Evolutionary conservation across 495 filamentous ascomycete species (phyloP), one percentile per base, ranked within the genome.

Genomic region (Thermothielavioides terrestris): DNA sequence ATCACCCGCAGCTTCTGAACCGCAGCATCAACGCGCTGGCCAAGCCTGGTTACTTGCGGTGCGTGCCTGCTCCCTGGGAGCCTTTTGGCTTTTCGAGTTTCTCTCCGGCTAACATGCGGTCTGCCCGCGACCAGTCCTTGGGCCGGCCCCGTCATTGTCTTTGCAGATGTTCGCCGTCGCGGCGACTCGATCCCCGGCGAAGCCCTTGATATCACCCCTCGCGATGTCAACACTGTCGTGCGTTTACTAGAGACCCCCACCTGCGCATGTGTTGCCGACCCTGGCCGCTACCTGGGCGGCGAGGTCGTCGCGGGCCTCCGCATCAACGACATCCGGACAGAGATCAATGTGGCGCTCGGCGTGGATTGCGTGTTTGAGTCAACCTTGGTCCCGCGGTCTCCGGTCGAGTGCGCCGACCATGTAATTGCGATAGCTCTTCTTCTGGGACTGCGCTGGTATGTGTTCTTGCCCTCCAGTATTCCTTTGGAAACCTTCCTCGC

Each of bases 391-490:
- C 48, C 48, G 23, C 30, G 43, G 20, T 3, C 2, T 9, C 39
- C 40, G 6, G 5, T 22, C 4, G 3, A 20, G 4, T 1, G 4
- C 3, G 8, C 15, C n/a, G 39, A 43, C 25, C 22, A 8, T n/a
- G 6, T 18, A 3, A 15, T 42, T 7, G 30, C 39, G 10, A 10
- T 50, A 7, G 48, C 48, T 0, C 43, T 50, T 23, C 7, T 10
- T n/a, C 22, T 50, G n/a, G 48, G 48, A 7, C n/a, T 50, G 12
- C 30, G 47, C 36, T 50, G 47, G 47, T 46, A 27, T 26, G 32
- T 43, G 25, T 10, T 12, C n/a, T 3, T 25, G n/a, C n/a, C n/a
- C n/a, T n/a, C n/a, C n/a, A n/a, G n/a, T n/a, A n/a, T n/a, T n/a
- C n/a, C n/a, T n/a, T n/a, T n/a, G n/a, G n/a, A n/a, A n/a, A n/a